Evolutionary conservation across 352 stramenopile species (phyloP).

Genomic region (Pythium rishiriense): DNA sequence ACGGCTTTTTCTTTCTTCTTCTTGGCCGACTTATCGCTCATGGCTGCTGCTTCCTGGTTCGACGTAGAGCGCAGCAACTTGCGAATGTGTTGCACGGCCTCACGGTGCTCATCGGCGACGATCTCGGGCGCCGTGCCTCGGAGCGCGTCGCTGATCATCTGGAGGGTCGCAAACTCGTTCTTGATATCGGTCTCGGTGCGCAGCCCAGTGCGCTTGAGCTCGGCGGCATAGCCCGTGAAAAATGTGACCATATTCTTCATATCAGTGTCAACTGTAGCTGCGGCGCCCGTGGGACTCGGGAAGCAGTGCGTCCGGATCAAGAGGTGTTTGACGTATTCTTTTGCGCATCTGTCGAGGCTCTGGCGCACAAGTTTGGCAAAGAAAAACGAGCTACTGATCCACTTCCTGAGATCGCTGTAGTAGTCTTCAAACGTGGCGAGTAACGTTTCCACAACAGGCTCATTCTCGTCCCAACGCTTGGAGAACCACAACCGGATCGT

Average conservation of each 20-base stretch:
- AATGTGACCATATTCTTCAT: constrained; percentile 67
- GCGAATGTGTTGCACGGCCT: constrained; percentile 49
- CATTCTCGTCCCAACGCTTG: constrained; percentile 83
- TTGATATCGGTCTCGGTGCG: constrained; percentile 65
- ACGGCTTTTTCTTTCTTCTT: constrained; percentile 40
- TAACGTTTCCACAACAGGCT: constrained; percentile 71
- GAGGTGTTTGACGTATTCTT: constrained; percentile 66
- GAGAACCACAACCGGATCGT: constrained; percentile 75
- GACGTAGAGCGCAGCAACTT: constrained; percentile 71
- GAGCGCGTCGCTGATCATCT: constrained; percentile 52
- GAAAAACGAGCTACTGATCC: constrained; percentile 85
- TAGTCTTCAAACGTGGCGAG: constrained; percentile 82
- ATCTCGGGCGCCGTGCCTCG: constrained; percentile 32
- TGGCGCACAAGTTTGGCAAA: constrained; percentile 79
- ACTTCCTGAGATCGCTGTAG: constrained; percentile 64
- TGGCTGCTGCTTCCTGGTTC: constrained; percentile 44
- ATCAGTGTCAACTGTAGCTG: constrained; percentile 57
- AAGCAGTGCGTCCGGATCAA: constrained; percentile 63
- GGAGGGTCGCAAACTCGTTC: constrained; percentile 55
- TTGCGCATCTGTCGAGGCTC: constrained; percentile 65
- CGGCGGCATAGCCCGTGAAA: constrained; percentile 66
- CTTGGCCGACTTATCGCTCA: constrained; percentile 41
- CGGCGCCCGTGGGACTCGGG: constrained; percentile 34
- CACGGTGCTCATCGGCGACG: constrained; percentile 31
- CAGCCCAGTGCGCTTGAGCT: constrained; percentile 72